A percentile compares a stretch with the other conserved stretches of the same genome.
Evolutionary conservation across 257 asterid genomes (phyloP).

Genomic region (Solanum appendiculatum): DNA sequence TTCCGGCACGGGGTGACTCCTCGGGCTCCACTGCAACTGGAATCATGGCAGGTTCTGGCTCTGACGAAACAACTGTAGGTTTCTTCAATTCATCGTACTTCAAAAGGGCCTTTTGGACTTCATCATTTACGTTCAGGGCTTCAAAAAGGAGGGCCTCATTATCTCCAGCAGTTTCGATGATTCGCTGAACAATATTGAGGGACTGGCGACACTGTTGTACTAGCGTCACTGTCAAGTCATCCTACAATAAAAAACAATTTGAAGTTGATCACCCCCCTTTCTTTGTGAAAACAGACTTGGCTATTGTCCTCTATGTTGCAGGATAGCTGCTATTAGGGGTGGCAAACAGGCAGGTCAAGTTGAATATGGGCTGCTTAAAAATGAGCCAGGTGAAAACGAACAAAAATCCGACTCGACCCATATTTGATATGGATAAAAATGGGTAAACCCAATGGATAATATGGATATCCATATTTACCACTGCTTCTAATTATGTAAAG

Average conservation of each 20-base stretch:
- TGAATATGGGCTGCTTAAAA: background rate
- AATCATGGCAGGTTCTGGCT: conserved; percentile 88
- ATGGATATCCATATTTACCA: background rate
- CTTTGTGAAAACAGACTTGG: background rate
- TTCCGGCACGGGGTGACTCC: conserved; percentile 51
- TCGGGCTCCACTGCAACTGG: conserved; percentile 87
- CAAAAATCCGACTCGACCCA: background rate
- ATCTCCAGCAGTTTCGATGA: conserved; percentile 77
- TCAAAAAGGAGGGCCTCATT: conserved; percentile 90
- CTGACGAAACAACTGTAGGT: conserved; percentile 43
- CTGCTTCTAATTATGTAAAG: background rate
- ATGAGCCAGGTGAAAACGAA: background rate
- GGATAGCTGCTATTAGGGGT: background rate
- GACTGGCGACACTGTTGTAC: conserved; percentile 78
- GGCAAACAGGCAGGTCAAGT: background rate
- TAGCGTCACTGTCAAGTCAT: conserved; percentile 73
- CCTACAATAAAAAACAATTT: conserved; percentile 27
- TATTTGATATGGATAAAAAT: too few species aligned
- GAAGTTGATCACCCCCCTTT: background rate
- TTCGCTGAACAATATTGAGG: conserved; percentile 66
- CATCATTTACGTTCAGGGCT: conserved; percentile 91
- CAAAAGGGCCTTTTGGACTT: conserved; percentile 68
- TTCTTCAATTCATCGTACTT: conserved; percentile 73
- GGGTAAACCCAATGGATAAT: background rate
- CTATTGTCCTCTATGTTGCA: background rate